These are phyloP conservation scores for Boletus subparvulus DNA, from an alignment of 768 basidiomycete genomes.

Conservation along the genomic window DNA sequence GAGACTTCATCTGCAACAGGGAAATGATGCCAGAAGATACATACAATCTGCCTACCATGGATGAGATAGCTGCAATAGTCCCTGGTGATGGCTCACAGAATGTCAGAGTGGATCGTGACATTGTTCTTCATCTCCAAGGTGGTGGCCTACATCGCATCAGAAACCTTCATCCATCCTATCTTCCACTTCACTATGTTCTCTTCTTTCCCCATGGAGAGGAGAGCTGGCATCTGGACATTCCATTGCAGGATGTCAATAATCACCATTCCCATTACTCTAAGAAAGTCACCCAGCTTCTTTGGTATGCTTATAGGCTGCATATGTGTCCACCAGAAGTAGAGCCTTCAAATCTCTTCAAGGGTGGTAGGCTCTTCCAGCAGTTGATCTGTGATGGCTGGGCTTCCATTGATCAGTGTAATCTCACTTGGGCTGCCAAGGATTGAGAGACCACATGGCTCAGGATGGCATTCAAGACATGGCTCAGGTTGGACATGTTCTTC, in stretches of 20 bases:
- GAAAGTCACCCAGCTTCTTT: slow-evolving; percentile 30
- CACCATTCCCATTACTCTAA: neutral
- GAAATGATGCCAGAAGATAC: no score
- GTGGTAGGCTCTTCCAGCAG: slow-evolving; percentile 43
- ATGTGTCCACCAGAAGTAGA: neutral
- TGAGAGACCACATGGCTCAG: slow-evolving; percentile 30
- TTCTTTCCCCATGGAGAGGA: slow-evolving; percentile 42
- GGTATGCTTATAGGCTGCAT: slow-evolving; percentile 37
- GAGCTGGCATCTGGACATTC: slow-evolving; percentile 38
- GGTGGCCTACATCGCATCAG: slow-evolving; percentile 32
- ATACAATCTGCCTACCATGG: no score
- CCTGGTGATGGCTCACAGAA: no score
- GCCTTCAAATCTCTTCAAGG: slow-evolving; percentile 33
- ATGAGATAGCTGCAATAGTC: no score
- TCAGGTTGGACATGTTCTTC: slow-evolving; percentile 33
- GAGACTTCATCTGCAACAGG: no score
- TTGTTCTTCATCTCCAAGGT: neutral
- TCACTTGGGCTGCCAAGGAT: slow-evolving; percentile 36
- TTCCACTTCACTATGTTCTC: slow-evolving; percentile 42
- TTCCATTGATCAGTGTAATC: slow-evolving; percentile 38
- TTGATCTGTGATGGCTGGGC: slow-evolving; percentile 49
- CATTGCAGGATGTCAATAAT: neutral
- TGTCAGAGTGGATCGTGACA: no score
- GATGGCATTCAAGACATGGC: slow-evolving; percentile 27
- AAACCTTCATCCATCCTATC: slow-evolving; percentile 38